Percentiles rank a stretch among this genome's conserved stretches.
Evolutionary conservation across 2,329 filamentous ascomycete genomes (phyloP).

Genomic region (Apiospora marii): DNA sequence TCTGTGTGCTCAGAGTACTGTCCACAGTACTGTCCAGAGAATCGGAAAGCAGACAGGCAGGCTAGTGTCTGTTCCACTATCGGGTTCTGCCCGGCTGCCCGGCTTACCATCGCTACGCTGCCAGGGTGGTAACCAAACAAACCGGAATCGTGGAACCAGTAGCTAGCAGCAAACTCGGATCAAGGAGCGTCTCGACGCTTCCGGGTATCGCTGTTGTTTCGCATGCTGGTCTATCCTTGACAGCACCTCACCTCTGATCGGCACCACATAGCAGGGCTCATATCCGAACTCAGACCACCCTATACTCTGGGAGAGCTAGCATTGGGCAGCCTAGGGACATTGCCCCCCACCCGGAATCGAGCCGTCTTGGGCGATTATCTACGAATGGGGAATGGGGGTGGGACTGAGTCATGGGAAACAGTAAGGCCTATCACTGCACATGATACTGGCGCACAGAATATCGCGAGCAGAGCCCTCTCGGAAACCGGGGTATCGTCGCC

Average conservation of each 20-base stretch:
- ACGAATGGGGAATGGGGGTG: neutral
- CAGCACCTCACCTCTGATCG: neutral
- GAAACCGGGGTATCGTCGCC: neutral
- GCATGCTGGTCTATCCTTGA: neutral
- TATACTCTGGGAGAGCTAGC: neutral
- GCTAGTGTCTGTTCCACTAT: neutral
- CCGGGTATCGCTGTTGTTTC: neutral
- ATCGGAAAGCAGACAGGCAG: neutral
- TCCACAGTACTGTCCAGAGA: neutral
- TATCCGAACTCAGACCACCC: neutral
- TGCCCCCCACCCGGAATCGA: neutral
- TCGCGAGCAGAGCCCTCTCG: neutral
- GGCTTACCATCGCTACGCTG: neutral
- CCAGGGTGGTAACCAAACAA: neutral
- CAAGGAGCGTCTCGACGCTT: constrained; percentile 2
- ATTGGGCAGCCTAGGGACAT: neutral
- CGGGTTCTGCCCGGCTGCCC: neutral
- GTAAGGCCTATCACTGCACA: neutral
- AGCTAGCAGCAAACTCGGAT: neutral
- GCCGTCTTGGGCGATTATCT: neutral
- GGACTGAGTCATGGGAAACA: neutral
- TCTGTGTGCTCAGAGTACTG: too few species aligned
- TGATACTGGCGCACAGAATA: neutral
- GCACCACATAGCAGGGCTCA: neutral
- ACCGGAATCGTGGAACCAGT: neutral